These are phyloP conservation scores for Camellia sinensis DNA, from an alignment of 148 eudicot genomes.

Conservation along the genomic window DNA sequence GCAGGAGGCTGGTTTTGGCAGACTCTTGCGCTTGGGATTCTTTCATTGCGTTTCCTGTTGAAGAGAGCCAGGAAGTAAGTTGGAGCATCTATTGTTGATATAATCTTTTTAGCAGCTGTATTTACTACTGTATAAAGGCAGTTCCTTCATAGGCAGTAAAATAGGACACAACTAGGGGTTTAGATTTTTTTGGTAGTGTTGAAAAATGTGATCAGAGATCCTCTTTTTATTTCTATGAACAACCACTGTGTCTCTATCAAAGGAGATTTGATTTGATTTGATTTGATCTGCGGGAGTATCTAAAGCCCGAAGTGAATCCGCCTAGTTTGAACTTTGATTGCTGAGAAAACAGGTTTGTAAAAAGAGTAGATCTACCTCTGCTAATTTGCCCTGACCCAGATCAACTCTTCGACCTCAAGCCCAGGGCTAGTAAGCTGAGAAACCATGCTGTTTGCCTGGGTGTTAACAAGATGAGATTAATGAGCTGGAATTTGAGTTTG, in stretches of 20 bases:
- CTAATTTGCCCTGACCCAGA: too few relatives aligned
- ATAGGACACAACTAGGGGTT: background rate
- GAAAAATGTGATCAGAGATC: background rate
- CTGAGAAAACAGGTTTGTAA: too few relatives aligned
- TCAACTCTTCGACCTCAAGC: too few relatives aligned
- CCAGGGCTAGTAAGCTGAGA: too few relatives aligned
- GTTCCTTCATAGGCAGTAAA: background rate
- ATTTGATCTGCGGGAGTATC: too few relatives aligned
- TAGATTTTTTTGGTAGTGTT: background rate
- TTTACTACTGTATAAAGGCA: background rate
- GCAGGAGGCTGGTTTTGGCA: slow-evolving; percentile 17
- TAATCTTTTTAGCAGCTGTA: background rate
- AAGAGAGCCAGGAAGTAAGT: slow-evolving; percentile 40
- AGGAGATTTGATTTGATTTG: too few relatives aligned
- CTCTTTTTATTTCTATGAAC: background rate
- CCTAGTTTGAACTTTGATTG: too few relatives aligned
- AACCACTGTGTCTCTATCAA: background rate
- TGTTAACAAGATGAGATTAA: background rate
- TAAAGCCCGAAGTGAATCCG: too few relatives aligned
- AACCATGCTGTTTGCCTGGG: background rate
- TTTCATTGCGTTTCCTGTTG: slow-evolving; percentile 12
- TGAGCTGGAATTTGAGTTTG: too few relatives aligned
- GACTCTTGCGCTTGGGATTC: slow-evolving; percentile 28
- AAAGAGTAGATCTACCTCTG: too few relatives aligned
- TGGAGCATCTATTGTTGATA: background rate